Percentiles rank a stretch among this genome's conserved stretches.
phyloP scores from a whole-genome alignment of 1,284 basidiomycete species.

The Vanrija humicola region DNA sequence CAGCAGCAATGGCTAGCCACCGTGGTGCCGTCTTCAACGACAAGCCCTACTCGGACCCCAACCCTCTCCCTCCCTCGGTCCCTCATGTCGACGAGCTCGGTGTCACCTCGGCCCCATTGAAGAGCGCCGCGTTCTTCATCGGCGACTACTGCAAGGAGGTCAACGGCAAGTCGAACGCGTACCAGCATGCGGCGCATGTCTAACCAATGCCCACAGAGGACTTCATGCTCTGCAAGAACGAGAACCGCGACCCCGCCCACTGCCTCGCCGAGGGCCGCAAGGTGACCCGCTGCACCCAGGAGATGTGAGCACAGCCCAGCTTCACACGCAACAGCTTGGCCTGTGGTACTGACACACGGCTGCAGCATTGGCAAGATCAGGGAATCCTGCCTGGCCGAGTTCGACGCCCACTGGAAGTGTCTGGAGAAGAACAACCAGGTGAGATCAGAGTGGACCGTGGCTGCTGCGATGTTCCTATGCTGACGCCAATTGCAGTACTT shows the following conservation, averaged over 20 bases:
- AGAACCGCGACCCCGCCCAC: constrained; percentile 82
- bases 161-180: constrained; percentile 68
- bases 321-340: not conserved
- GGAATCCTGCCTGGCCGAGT: constrained; percentile 84
- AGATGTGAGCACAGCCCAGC: constrained; percentile 62
- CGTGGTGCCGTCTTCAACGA: constrained; percentile 39
- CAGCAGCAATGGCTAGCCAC: constrained; percentile 28
- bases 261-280: constrained; percentile 94
- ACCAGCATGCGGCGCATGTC: not conserved
- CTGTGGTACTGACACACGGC: constrained; percentile 50
- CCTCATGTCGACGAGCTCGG: constrained; percentile 90
- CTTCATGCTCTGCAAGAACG: constrained; percentile 98
- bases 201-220: constrained; percentile 64
- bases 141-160: constrained; percentile 93
- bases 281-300: constrained; percentile 91
- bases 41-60: constrained; percentile 62
- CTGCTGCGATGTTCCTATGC: not conserved
- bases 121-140: constrained; percentile 96
- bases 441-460: constrained; percentile 20
- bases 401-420: constrained; percentile 92
- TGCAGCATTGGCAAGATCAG: constrained; percentile 75
- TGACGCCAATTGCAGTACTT: constrained; percentile 63
- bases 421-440: constrained; percentile 95
- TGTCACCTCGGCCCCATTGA: constrained; percentile 85
- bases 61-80: constrained; percentile 66